phyloP scores from a whole-genome alignment of 1,284 basidiomycete genomes.

The Leccinum solheimii region DNA sequence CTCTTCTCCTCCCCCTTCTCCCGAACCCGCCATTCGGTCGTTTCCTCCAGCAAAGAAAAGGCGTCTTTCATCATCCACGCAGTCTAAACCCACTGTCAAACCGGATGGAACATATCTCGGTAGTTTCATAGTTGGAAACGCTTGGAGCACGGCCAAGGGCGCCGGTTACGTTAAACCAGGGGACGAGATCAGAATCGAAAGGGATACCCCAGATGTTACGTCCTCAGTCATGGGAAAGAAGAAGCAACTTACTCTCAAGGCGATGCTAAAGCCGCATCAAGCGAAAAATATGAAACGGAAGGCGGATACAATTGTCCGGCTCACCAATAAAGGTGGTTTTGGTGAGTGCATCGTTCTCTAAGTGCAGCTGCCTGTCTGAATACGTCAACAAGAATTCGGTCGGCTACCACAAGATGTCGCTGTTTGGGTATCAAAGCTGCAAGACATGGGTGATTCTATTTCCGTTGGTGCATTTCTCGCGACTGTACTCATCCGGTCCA shows the following conservation, averaged over 20 bases:
- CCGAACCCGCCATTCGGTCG: conserved; percentile 15
- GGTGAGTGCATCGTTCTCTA: conserved; percentile 41
- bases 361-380: conserved; percentile 1
- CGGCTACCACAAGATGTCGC: conserved; percentile 68
- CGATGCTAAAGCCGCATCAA: conserved; percentile 63
- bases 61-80: conserved; percentile 41
- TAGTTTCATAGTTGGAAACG: conserved; percentile 70
- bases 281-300: conserved; percentile 51
- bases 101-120: conserved; percentile 51
- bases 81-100: conserved; percentile 6
- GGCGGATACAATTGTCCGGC: conserved; percentile 63
- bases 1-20: conserved; percentile 29
- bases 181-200: conserved; percentile 60
- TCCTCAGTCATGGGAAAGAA: conserved; percentile 47
- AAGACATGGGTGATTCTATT: conserved; percentile 60
- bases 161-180: conserved; percentile 64
- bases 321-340: conserved; percentile 64
- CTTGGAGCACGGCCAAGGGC: conserved; percentile 78
- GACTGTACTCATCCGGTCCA: conserved; percentile 1
- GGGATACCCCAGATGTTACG: conserved; percentile 47
- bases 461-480: background rate
- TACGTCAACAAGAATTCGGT: conserved; percentile 58
- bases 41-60: conserved; percentile 50
- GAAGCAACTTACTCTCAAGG: conserved; percentile 63
- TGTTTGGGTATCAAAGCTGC: conserved; percentile 67